Percentiles rank a stretch among this genome's conserved stretches.
Conservation (phyloP, 768 basidiomycete species). For the Cystofilobasidium ferigula region DNA sequence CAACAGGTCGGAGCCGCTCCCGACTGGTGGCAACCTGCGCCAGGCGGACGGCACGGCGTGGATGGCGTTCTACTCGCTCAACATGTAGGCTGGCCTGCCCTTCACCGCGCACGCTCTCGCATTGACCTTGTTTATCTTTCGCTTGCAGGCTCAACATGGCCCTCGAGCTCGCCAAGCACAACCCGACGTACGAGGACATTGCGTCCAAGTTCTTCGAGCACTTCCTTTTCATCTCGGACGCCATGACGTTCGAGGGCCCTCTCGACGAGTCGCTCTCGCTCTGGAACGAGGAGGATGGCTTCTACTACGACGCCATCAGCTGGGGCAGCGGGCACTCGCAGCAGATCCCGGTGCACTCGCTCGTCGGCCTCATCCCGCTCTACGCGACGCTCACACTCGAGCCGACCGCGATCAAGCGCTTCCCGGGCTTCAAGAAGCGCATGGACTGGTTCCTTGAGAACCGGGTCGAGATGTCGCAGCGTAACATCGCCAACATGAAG, state of each 20-base stretch:
- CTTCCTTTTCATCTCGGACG: constrained; percentile 96
- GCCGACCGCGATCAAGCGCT: constrained; percentile 71
- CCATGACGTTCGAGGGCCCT: constrained; percentile 85
- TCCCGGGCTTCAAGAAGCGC: constrained; percentile 97
- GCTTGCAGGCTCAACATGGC: constrained; percentile 68
- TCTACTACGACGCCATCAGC: constrained; percentile 96
- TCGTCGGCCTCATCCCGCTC: constrained; percentile 94
- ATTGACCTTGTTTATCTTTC: background rate
- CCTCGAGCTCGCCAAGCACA: constrained; percentile 93
- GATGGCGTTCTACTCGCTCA: constrained; percentile 99
- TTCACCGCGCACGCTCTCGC: constrained; percentile 7
- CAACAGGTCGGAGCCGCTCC: constrained; percentile 92
- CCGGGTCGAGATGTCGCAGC: constrained; percentile 67
- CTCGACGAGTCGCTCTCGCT: constrained; percentile 61
- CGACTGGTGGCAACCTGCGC: constrained; percentile 83
- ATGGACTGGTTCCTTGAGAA: constrained; percentile 98
- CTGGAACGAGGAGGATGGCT: constrained; percentile 93
- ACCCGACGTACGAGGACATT: constrained; percentile 94
- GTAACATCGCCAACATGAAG: constrained; percentile 96
- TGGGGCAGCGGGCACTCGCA: constrained; percentile 61
- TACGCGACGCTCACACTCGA: constrained; percentile 92
- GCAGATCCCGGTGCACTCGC: constrained; percentile 84
- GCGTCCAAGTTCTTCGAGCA: constrained; percentile 80
- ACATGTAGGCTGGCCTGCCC: constrained; percentile 60
- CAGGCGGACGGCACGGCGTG: constrained; percentile 98